Conservation (phyloP, 192 early-diverging fungal species). For the Neocallimastix lanati region DNA sequence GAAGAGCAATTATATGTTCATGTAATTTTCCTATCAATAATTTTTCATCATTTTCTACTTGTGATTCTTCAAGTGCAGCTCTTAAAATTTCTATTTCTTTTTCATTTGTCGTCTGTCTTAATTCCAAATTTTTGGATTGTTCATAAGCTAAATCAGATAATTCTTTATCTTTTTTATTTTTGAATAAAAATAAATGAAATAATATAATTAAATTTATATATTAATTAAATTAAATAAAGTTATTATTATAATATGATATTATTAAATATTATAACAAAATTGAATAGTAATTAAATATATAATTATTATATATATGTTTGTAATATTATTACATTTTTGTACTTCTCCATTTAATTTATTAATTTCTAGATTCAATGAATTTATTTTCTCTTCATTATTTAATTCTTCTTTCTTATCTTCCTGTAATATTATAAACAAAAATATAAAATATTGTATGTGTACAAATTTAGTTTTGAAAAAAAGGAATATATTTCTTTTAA, state of each 20-base stretch:
- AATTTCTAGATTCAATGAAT: constrained; percentile 1
- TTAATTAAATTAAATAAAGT: too few species aligned
- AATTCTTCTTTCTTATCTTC: constrained; percentile 9
- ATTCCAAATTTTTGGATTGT: constrained; percentile 19
- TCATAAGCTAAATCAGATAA: constrained; percentile 21
- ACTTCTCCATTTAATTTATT: constrained; percentile 10
- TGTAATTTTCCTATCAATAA: constrained; percentile 35
- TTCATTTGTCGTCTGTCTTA: constrained; percentile 11
- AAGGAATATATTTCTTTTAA: too few species aligned
- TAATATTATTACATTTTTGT: constrained; percentile 13
- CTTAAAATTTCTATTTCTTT: constrained; percentile 24
- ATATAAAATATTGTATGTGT: too few species aligned
- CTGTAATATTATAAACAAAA: constrained; percentile 9
- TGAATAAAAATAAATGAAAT: too few species aligned
- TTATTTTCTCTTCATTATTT: constrained; percentile 6
- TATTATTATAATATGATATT: too few species aligned
- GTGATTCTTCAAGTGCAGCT: constrained; percentile 22
- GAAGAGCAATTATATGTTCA: constrained; percentile 27
- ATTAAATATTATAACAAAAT: too few species aligned
- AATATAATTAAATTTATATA: too few species aligned
- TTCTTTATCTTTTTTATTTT: constrained; percentile 27
- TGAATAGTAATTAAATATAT: too few species aligned
- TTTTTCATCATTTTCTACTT: constrained; percentile 34
- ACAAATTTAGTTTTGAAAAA: too few species aligned
- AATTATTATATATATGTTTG: neutral